These are phyloP conservation scores for Dentipellis fragilis DNA, from an alignment of 768 basidiomycete species.

Conservation along the genomic window DNA sequence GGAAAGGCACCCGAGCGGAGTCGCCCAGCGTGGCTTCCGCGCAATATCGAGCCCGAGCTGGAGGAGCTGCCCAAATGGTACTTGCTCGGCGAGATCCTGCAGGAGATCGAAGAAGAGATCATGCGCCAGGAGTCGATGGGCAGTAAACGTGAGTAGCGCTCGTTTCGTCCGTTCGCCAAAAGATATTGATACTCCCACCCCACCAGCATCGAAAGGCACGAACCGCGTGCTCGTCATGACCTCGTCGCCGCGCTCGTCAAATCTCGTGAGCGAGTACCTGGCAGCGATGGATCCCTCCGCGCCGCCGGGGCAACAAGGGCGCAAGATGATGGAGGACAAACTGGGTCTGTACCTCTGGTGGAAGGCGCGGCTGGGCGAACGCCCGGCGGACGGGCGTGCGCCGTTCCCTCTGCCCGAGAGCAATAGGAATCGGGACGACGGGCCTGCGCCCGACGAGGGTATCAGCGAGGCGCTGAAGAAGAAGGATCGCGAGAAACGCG, in stretches of 20 bases:
- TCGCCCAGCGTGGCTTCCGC: slow-evolving; percentile 56
- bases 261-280: slow-evolving; percentile 72
- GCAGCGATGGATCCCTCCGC: slow-evolving; percentile 49
- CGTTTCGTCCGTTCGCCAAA: too few relatives aligned
- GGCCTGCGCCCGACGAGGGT: slow-evolving; percentile 19
- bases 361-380: slow-evolving; percentile 46
- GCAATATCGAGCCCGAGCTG: slow-evolving; percentile 72
- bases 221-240: slow-evolving; percentile 87
- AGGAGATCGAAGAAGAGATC: slow-evolving; percentile 87
- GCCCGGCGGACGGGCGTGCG: slow-evolving; percentile 26
- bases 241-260: slow-evolving; percentile 65
- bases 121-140: slow-evolving; percentile 42
- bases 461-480: slow-evolving; percentile 68
- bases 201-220: slow-evolving; percentile 36
- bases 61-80: slow-evolving; percentile 97
- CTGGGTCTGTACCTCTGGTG: slow-evolving; percentile 69
- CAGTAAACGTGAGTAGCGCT: background rate
- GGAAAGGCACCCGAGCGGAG: slow-evolving; percentile 12
- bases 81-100: slow-evolving; percentile 69
- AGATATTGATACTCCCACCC: background rate
- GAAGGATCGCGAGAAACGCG: slow-evolving; percentile 59
- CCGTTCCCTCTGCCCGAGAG: slow-evolving; percentile 19
- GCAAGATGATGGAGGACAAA: slow-evolving; percentile 70
- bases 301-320: slow-evolving; percentile 53
- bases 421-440: background rate